phyloP scores from a whole-genome alignment of 2,329 filamentous ascomycete genomes.

The Aspergillus flavus region DNA sequence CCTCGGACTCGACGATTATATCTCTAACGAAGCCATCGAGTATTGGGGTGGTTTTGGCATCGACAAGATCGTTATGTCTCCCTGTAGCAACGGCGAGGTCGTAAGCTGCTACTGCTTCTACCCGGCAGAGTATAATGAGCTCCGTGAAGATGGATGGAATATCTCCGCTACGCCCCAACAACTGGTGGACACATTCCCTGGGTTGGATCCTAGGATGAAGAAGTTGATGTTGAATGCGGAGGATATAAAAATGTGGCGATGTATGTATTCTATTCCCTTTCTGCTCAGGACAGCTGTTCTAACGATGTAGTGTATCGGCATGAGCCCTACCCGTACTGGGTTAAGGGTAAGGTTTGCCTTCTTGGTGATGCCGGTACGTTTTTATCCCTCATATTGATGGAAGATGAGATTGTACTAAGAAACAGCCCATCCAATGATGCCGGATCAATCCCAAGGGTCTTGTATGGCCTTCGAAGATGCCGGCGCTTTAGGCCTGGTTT shows the following conservation, averaged over 20 bases:
- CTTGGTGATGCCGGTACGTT: slow-evolving; percentile 33
- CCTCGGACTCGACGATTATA: slow-evolving; percentile 34
- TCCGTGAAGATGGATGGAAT: slow-evolving; percentile 29
- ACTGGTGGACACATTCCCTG: slow-evolving; percentile 26
- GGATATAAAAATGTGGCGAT: slow-evolving; percentile 31
- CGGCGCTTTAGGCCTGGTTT: slow-evolving; percentile 41
- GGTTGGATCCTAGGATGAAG: slow-evolving; percentile 25
- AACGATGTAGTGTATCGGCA: slow-evolving; percentile 26
- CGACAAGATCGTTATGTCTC: slow-evolving; percentile 45
- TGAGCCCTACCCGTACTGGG: slow-evolving; percentile 33
- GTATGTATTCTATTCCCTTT: slow-evolving; percentile 11
- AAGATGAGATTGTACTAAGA: not conserved
- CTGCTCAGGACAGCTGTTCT: not conserved
- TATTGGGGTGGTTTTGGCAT: slow-evolving; percentile 42
- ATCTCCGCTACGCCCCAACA: slow-evolving; percentile 25
- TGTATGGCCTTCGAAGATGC: slow-evolving; percentile 48
- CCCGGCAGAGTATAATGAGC: slow-evolving; percentile 23
- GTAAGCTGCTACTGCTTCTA: slow-evolving; percentile 46
- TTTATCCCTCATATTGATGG: not conserved
- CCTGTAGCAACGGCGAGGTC: slow-evolving; percentile 41
- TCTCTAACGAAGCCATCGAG: slow-evolving; percentile 34
- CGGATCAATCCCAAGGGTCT: slow-evolving; percentile 36
- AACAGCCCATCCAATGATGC: slow-evolving; percentile 37
- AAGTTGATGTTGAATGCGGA: slow-evolving; percentile 25
- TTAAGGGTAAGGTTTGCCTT: slow-evolving; percentile 28